A percentile compares a stretch with the other conserved stretches of the same genome.
Evolutionary conservation across 768 basidiomycete species (phyloP).

Genomic region (Pleurotus giganteus): DNA sequence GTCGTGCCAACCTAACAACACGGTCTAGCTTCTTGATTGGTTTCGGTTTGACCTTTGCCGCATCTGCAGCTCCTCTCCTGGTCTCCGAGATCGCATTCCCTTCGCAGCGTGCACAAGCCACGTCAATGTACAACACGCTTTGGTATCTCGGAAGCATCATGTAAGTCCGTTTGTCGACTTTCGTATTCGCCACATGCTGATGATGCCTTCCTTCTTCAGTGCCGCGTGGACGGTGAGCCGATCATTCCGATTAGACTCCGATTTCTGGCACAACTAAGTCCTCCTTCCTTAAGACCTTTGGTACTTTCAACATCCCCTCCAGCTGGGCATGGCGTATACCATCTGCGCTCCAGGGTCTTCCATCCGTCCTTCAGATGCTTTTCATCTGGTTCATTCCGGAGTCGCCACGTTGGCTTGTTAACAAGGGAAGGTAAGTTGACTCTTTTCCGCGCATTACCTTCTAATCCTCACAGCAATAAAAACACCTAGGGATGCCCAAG

Average conservation of each 20-base stretch:
- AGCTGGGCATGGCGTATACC: constrained; percentile 41
- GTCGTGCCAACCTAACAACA: neutral
- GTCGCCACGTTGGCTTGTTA: constrained; percentile 28
- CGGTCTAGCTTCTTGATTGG: constrained; percentile 52
- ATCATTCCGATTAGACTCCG: neutral
- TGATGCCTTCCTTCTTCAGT: constrained; percentile 28
- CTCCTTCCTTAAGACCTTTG: constrained; percentile 37
- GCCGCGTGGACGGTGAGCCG: constrained; percentile 55
- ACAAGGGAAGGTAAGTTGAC: constrained; percentile 34
- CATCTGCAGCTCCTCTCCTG: constrained; percentile 71
- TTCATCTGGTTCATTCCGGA: constrained; percentile 42
- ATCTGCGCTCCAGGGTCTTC: constrained; percentile 31
- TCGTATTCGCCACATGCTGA: too few relatives aligned
- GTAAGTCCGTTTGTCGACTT: constrained; percentile 34
- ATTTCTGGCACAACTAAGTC: neutral
- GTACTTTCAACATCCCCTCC: constrained; percentile 46
- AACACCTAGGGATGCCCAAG: constrained; percentile 40
- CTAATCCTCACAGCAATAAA: neutral
- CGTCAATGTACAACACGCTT: constrained; percentile 68
- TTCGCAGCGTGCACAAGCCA: constrained; percentile 67
- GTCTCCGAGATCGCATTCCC: constrained; percentile 77
- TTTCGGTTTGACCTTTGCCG: constrained; percentile 63
- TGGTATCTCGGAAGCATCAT: constrained; percentile 75
- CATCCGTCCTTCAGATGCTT: constrained; percentile 32
- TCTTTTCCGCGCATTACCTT: neutral